A percentile compares a stretch with the other conserved stretches of the same genome.
Conservation (phyloP, 2,329 filamentous ascomycete species). For the Zasmidium cellare region DNA sequence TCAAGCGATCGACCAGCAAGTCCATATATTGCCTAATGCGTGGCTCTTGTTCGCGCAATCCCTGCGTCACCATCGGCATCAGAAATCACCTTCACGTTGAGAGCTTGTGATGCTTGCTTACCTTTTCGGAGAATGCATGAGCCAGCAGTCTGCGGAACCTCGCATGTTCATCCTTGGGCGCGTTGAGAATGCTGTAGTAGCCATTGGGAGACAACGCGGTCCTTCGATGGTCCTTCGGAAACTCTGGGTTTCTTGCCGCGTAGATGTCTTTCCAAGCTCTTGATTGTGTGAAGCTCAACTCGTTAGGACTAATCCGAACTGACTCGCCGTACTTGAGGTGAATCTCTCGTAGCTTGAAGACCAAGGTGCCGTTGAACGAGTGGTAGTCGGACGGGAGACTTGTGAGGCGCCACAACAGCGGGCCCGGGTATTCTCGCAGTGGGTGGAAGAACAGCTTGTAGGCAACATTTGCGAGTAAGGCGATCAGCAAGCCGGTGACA, state of each 20-base stretch:
- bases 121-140: slow-evolving; percentile 24
- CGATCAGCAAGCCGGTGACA: slow-evolving; percentile 2
- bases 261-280: slow-evolving; percentile 47
- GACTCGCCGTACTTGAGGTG: slow-evolving; percentile 43
- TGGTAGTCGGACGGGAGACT: slow-evolving; percentile 12
- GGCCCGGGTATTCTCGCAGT: slow-evolving; percentile 40
- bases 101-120: background rate
- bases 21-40: slow-evolving; percentile 41
- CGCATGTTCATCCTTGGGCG: slow-evolving; percentile 13
- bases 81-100: background rate
- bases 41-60: slow-evolving; percentile 38
- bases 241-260: slow-evolving; percentile 19
- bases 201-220: slow-evolving; percentile 35
- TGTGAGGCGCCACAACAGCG: slow-evolving; percentile 27
- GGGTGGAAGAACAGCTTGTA: slow-evolving; percentile 48
- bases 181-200: slow-evolving; percentile 11
- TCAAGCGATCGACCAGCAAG: slow-evolving; percentile 34
- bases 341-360: slow-evolving; percentile 18
- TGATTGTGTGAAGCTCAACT: slow-evolving; percentile 46
- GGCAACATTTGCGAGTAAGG: slow-evolving; percentile 15
- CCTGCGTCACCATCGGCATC: slow-evolving; percentile 10
- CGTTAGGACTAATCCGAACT: slow-evolving; percentile 48
- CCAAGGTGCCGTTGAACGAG: slow-evolving; percentile 10
- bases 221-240: slow-evolving; percentile 15
- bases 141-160: slow-evolving; percentile 16